Evolutionary conservation across 495 filamentous ascomycete genomes (phyloP), one percentile per base, ranked within the genome.

Genomic region (Penicilliopsis zonata): DNA sequence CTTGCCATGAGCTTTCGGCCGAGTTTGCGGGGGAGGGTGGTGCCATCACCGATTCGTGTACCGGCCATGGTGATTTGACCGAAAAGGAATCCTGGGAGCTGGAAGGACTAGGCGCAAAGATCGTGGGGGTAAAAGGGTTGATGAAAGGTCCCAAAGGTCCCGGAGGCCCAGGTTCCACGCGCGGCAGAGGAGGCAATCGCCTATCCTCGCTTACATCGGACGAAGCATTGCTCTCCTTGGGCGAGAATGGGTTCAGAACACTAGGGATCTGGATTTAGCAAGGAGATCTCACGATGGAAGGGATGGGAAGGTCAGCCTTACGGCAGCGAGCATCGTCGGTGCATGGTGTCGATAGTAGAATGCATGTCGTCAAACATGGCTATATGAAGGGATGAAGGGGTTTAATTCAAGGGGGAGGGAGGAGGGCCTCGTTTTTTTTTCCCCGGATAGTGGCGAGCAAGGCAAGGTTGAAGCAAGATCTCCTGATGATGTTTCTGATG

Each of bases 21-120:
- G 61, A 63, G 43, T 51, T 61, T 33, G 57, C 59, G 6, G 59
- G 61, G 0, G 61, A 65, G 2, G 61, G 57, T 34, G 61, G 59
- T 4, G 57, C 41, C 17, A 52, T 34, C 3, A 59, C 47, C 21
- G 50, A 45, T 36, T 65, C 61, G 3, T 36, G 32, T 29, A 37
- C 28, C 4, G 53, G 41, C 53, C 53, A 62, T 12, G 51, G 31
- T 2, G 61, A 55, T 31, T 55, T 63, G 45, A 51, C 47, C 20
- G 53, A 53, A 36, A 63, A 55, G 1, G 50, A 29, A 1, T 65
- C 61, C 29, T 65, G 55, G 0, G 52, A 37, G 7, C 46, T 47
- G 0, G 57, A 53, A 14, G 61, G 61, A 17, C 46, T 61, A 2
- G 56, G 52, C 23, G 50, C 35, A 21, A 56, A 44, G n/a, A 40